These are phyloP conservation scores for Jamesozyma gamospora DNA, from an alignment of 805 yeast species.

Conservation along the genomic window DNA sequence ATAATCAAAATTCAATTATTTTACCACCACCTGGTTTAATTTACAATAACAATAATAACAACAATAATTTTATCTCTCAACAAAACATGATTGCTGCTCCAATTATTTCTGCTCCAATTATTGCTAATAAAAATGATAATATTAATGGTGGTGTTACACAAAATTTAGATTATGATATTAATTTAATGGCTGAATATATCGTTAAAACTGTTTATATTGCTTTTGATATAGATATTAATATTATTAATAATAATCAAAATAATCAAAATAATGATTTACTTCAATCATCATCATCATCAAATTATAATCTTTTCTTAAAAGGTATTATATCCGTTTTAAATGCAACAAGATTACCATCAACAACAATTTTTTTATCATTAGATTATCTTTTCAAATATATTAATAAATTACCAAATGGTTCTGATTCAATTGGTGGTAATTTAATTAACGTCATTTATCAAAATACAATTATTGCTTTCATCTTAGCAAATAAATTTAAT, in stretches of 20 bases:
- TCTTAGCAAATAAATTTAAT: conserved; percentile 85
- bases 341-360: conserved; percentile 80
- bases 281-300: conserved; percentile 21
- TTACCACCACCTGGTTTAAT: conserved; percentile 19
- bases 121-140: conserved; percentile 5
- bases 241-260: neutral
- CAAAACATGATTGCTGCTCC: too few species aligned
- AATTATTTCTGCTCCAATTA: conserved; percentile 3
- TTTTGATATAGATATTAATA: conserved; percentile 36
- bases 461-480: conserved; percentile 55
- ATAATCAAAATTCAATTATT: conserved; percentile 1
- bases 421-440: conserved; percentile 22
- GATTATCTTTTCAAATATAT: conserved; percentile 65
- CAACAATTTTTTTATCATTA: conserved; percentile 70
- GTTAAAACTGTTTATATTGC: conserved; percentile 65
- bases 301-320: conserved; percentile 37
- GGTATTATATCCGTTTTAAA: conserved; percentile 59
- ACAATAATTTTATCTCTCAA: conserved; percentile 1
- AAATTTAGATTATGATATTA: conserved; percentile 70
- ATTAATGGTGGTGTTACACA: conserved; percentile 65
- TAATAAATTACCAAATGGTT: conserved; percentile 30
- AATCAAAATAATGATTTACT: conserved; percentile 12
- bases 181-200: conserved; percentile 69
- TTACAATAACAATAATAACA: conserved; percentile 3
- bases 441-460: conserved; percentile 38